Conservation (phyloP, 2,329 filamentous ascomycete species). For the Aureobasidium sp. region DNA sequence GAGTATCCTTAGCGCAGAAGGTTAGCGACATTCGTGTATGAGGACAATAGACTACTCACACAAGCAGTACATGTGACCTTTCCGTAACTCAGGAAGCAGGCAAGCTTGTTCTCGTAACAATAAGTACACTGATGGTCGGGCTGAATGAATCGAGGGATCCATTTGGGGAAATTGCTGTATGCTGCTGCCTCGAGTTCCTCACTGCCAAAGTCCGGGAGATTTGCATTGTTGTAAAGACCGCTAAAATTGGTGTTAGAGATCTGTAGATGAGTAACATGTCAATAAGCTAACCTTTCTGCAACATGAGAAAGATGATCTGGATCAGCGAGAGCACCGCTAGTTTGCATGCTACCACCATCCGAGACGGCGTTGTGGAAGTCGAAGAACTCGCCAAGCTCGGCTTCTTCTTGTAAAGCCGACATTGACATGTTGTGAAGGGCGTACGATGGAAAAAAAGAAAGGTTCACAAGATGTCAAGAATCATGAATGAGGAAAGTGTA, state of each 20-base stretch:
- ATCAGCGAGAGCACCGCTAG: conserved; percentile 10
- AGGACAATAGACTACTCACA: conserved; percentile 6
- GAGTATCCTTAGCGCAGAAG: conserved; percentile 32
- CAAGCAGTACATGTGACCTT: conserved; percentile 51
- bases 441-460: neutral
- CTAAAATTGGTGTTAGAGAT: conserved; percentile 4
- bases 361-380: conserved; percentile 22
- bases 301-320: conserved; percentile 3
- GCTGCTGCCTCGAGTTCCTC: conserved; percentile 26
- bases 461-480: neutral
- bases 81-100: conserved; percentile 49
- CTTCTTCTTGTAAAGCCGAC: conserved; percentile 17
- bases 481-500: conserved; percentile 11
- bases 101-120: conserved; percentile 50
- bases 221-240: neutral
- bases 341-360: conserved; percentile 18
- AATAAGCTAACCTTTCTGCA: conserved; percentile 11
- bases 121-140: conserved; percentile 53
- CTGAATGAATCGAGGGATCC: conserved; percentile 52
- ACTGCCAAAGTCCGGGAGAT: neutral
- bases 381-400: conserved; percentile 22
- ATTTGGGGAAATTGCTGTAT: conserved; percentile 49
- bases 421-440: conserved; percentile 16
- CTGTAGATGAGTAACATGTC: neutral
- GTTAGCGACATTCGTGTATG: neutral